Percentiles rank a stretch among this genome's conserved stretches.
phyloP scores from a whole-genome alignment of 2,329 filamentous ascomycete genomes.

The Grosmannia serpens region DNA sequence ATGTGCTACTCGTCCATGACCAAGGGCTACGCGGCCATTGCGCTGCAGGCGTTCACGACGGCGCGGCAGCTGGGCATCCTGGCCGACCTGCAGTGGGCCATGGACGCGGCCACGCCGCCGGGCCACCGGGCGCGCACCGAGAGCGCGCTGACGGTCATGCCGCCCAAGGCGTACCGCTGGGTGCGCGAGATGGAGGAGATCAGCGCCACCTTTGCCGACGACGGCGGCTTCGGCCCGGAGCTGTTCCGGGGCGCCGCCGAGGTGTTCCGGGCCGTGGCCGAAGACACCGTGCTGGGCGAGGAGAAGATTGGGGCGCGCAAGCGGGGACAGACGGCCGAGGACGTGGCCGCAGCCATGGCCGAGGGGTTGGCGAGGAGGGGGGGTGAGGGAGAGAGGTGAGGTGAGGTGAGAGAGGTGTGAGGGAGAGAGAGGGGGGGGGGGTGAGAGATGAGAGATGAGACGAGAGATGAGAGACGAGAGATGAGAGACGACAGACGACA shows the following conservation, averaged over 20 bases:
- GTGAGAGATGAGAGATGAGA: background rate
- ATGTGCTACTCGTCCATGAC: constrained; percentile 53
- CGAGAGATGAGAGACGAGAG: too few relatives aligned
- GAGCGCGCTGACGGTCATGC: constrained; percentile 37
- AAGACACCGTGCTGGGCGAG: constrained; percentile 46
- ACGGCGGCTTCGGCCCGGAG: constrained; percentile 47
- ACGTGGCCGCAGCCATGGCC: constrained; percentile 13
- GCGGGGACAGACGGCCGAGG: constrained; percentile 41
- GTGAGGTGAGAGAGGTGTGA: background rate
- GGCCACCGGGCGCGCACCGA: constrained; percentile 32
- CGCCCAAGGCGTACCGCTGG: constrained; percentile 69
- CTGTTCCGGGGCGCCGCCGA: constrained; percentile 49
- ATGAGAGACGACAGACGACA: background rate
- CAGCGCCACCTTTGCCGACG: constrained; percentile 49
- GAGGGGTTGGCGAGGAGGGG: constrained; percentile 11
- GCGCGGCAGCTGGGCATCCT: constrained; percentile 53
- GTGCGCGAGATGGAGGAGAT: constrained; percentile 71
- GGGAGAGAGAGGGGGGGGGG: background rate
- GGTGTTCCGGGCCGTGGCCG: constrained; percentile 49
- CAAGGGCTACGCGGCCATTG: constrained; percentile 57
- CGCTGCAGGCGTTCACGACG: constrained; percentile 60
- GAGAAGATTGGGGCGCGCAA: constrained; percentile 46
- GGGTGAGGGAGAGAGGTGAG: too few relatives aligned
- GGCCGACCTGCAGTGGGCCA: constrained; percentile 41
- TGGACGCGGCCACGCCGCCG: constrained; percentile 36